Evolutionary conservation across 805 yeast genomes (phyloP), one percentile per base, ranked within the genome.

Genomic region (Schwanniomyces pseudopolymorphus): DNA sequence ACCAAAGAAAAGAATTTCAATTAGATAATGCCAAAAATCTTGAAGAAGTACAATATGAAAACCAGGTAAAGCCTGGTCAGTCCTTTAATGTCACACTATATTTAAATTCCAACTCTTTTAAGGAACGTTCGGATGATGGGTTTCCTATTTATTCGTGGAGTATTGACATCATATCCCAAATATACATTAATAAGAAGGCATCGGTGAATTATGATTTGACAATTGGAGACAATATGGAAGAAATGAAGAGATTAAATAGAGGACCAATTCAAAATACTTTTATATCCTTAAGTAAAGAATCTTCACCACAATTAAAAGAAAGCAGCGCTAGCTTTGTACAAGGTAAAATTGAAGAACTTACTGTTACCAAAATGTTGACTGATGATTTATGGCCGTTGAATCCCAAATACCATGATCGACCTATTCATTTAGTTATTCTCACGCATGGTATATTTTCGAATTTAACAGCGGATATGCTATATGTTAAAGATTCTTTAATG

Each of bases 61-160:
- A 72, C 49, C 63, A 68, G 35, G 64, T 89, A 17, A 84, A 83
- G 51, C 94, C 96, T 0, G 88, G 86, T 20, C 86, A 83, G 55
- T 72, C 81, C 5, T 86, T 85, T 60, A 77, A 79, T 47, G 83
- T 82, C 2, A 70, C 69, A 46, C 66, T 88, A 21, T 54, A 63
- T 14, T 59, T 86, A 53, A 82, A 79, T 58, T 63, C 64, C 3
- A 74, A 77, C 50, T 75, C 81, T 10, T 48, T 50, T 10, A 48
- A 53, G 19, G 50, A 42, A 16, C 42, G 40, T 1, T 46, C 46
- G 20, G 51, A 50, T 4, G 54, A 44, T 3, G 55, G 47, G 7
- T 40, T 28, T 4, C 49, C 48, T 9, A 51, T 56, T 5, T 67
- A 59, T 43, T 61, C 59, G 35, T 73, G 77, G 77, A 57, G 59